Evolutionary conservation across 768 basidiomycete genomes (phyloP).

Genomic region (Mycena kentingensis): DNA sequence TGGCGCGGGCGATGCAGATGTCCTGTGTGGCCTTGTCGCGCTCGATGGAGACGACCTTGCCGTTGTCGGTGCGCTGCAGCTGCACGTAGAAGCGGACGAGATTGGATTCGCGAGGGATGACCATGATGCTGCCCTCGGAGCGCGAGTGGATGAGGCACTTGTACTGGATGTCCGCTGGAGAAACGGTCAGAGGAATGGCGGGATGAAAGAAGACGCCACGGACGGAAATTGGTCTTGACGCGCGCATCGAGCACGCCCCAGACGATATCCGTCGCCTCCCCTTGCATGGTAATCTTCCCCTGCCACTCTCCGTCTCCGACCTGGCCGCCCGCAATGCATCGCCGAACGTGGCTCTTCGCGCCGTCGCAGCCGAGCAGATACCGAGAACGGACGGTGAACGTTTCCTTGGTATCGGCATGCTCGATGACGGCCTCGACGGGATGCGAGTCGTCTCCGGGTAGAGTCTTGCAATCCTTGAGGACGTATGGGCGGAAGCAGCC

Average conservation of each 20-base stretch:
- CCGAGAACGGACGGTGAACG: constrained; percentile 19
- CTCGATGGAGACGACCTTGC: constrained; percentile 17
- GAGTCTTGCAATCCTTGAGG: constrained; percentile 3
- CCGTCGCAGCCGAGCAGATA: constrained; percentile 27
- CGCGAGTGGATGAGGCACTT: constrained; percentile 47
- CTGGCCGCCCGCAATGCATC: constrained; percentile 20
- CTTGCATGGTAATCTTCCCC: constrained; percentile 46
- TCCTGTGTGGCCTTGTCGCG: constrained; percentile 22
- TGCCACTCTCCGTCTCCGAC: constrained; percentile 31
- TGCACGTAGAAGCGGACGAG: constrained; percentile 56
- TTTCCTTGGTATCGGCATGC: constrained; percentile 16
- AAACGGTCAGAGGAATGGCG: not conserved
- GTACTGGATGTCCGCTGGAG: constrained; percentile 49
- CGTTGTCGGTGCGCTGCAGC: constrained; percentile 28
- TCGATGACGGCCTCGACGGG: constrained; percentile 20
- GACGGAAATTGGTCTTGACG: constrained; percentile 52
- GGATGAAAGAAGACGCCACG: constrained; percentile 27
- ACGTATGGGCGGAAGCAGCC: constrained; percentile 19
- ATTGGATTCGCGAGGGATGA: constrained; percentile 53
- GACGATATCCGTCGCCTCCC: constrained; percentile 50
- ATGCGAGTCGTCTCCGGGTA: not conserved
- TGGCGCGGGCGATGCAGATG: constrained; percentile 23
- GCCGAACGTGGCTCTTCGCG: constrained; percentile 49
- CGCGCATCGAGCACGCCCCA: constrained; percentile 54
- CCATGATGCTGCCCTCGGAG: constrained; percentile 45